Percentiles rank a stretch among this genome's conserved stretches.
Conservation (phyloP, 768 basidiomycete species). For the Calocybe indica region DNA sequence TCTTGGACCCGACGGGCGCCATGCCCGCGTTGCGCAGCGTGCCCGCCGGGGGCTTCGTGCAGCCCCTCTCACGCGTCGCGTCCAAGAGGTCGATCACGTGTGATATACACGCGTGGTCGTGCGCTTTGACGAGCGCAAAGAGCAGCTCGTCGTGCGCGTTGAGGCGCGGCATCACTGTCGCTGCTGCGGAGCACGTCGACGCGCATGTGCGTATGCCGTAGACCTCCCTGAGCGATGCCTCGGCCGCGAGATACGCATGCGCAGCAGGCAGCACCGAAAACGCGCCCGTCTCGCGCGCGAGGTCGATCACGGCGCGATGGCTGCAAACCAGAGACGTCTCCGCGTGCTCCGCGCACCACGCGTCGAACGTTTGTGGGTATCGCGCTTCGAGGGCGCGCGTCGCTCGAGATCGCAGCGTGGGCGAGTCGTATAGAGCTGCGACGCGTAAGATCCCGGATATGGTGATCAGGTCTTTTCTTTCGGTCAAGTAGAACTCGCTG, state of each 20-base stretch:
- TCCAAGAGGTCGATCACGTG: slow-evolving; percentile 3
- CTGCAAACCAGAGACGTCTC: slow-evolving; percentile 6
- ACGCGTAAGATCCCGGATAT: slow-evolving; percentile 7
- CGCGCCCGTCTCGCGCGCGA: slow-evolving; percentile 11
- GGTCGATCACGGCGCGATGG: slow-evolving; percentile 9
- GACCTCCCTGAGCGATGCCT: slow-evolving; percentile 12
- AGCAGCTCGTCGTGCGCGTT: slow-evolving; percentile 1
- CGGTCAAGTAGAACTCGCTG: slow-evolving; percentile 2
- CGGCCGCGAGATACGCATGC: slow-evolving; percentile 13
- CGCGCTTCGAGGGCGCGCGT: slow-evolving; percentile 6
- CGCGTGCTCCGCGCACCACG: slow-evolving; percentile 7
- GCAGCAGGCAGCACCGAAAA: slow-evolving; percentile 13
- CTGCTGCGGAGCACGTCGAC: too few species aligned
- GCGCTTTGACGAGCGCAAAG: slow-evolving; percentile 6
- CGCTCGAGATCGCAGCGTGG: slow-evolving; percentile 4
- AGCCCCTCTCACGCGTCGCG: not conserved
- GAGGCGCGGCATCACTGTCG: not conserved
- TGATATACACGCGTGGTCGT: not conserved
- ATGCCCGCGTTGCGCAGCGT: not conserved
- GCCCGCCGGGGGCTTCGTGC: slow-evolving; percentile 1
- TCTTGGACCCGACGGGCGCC: too few species aligned
- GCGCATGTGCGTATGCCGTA: slow-evolving; percentile 3
- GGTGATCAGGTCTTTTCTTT: slow-evolving; percentile 2
- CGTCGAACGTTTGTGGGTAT: slow-evolving; percentile 9
- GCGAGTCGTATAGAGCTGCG: slow-evolving; percentile 6